These are phyloP conservation scores for Solanum hybrid DNA, from an alignment of 305 asterid species.

Conservation along the genomic window DNA sequence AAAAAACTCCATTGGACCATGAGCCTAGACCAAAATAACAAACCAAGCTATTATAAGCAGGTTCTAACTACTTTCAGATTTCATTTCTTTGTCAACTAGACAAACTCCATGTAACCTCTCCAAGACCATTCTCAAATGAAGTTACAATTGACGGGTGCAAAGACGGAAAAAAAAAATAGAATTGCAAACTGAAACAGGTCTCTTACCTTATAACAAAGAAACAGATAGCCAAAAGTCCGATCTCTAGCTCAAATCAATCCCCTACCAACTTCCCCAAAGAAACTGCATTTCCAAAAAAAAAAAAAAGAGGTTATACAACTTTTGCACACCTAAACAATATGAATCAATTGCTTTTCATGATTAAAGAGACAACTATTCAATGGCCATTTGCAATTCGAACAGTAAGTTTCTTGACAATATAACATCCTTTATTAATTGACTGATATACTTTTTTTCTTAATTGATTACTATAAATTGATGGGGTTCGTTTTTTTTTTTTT, in stretches of 20 bases:
- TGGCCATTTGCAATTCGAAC: not conserved
- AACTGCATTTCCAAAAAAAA: not conserved
- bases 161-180: not conserved
- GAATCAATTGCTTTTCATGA: not conserved
- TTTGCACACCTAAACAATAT: not conserved
- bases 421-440: not conserved
- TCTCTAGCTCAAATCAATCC: not conserved
- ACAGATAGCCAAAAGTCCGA: not conserved
- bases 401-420: not conserved
- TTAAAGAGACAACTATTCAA: not conserved
- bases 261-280: not conserved
- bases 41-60: not conserved
- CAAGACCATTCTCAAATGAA: not conserved
- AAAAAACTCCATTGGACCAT: not conserved
- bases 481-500: not conserved
- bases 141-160: not conserved
- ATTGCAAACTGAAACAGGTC: constrained; percentile 1
- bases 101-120: not conserved
- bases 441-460: not conserved
- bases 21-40: not conserved
- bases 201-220: constrained; percentile 7
- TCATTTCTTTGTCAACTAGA: not conserved
- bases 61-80: not conserved
- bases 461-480: not conserved
- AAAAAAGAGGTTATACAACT: not conserved